Base-by-base conservation (phyloP, 2,329 filamentous ascomycete species). In the Pyrenophora tritici-repentis region DNA sequence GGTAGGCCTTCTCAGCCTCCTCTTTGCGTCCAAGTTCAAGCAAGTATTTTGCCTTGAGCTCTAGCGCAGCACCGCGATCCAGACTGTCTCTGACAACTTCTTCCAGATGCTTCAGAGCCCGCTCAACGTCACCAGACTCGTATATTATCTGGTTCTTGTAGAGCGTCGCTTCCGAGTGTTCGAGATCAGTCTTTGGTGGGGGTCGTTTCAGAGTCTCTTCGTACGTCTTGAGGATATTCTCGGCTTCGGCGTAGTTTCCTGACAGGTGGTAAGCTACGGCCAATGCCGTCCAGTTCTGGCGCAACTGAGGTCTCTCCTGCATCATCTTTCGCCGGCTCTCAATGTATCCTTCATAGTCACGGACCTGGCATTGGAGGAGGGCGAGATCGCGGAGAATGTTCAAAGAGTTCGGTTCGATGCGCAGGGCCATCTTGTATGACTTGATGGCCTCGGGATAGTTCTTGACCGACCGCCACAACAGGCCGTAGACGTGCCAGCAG, bases 401-500 rank as follows among this genome's bases (percentile, higher is more conserved):
- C 56, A 86, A 82, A 12, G 91, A 96, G 17, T 96, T 91, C n/a
- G 95, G 93, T 70, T 99, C 94, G 53, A 97, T 83, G 71, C 86
- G 87, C 64, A 99, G 79, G 13, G 94, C 94, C 75, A 96, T 96
- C 73, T 96, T 95, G 81, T 99, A 99, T 51, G 94, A 95, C 81
- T 97, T 97, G 79, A 97, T 97, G 8, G 95, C 93, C 78, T 97
- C 94, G 74, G 97, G 94, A 66, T 95, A 97, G 77, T 99, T 97
- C 82, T 97, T 97, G 71, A 89, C 88, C 41, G 90, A 88, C 43
- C 93, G 87, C 77, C 96, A 97, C 42, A 99, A 83, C 62, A 99
- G 78, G 26, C 95, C 94, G 74, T 97, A 99, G 55, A 99, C 94
- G 76, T 99, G 95, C 94, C 94, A 99, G 81, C 92, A 97, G 67